Evolutionary conservation across 2,329 filamentous ascomycete species (phyloP).

Genomic region (Talaromyces sp.): DNA sequence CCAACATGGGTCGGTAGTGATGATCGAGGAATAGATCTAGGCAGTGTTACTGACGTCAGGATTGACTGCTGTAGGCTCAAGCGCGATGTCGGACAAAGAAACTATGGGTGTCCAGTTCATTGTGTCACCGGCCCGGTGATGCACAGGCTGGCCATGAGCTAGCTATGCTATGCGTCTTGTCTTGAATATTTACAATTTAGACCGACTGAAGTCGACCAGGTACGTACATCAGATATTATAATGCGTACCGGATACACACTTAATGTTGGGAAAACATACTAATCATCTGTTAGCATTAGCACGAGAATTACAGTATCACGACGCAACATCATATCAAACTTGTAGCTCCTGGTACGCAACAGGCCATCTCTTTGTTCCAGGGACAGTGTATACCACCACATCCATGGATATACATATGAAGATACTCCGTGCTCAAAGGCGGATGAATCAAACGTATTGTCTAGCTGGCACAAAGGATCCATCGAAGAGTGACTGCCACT

Average conservation of each 20-base stretch:
- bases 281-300: background rate
- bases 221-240: background rate
- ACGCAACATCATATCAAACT: background rate
- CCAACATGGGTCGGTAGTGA: no score
- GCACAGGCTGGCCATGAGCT: background rate
- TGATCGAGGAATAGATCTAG: background rate
- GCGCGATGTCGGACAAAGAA: slow-evolving; percentile 10
- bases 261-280: background rate
- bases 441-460: background rate
- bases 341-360: background rate
- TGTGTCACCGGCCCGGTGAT: background rate
- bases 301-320: background rate
- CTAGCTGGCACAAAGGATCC: background rate
- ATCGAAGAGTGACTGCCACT: background rate
- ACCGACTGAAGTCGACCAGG: background rate
- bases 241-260: background rate
- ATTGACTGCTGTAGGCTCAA: background rate
- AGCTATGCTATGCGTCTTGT: background rate
- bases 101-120: background rate
- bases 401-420: no score
- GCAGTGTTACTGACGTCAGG: background rate
- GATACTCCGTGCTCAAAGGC: background rate
- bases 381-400: background rate
- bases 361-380: background rate
- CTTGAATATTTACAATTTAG: background rate